Percentiles rank a stretch among this genome's conserved stretches.
Conservation (phyloP, 352 stramenopile species). For the Pythium oligandrum region DNA sequence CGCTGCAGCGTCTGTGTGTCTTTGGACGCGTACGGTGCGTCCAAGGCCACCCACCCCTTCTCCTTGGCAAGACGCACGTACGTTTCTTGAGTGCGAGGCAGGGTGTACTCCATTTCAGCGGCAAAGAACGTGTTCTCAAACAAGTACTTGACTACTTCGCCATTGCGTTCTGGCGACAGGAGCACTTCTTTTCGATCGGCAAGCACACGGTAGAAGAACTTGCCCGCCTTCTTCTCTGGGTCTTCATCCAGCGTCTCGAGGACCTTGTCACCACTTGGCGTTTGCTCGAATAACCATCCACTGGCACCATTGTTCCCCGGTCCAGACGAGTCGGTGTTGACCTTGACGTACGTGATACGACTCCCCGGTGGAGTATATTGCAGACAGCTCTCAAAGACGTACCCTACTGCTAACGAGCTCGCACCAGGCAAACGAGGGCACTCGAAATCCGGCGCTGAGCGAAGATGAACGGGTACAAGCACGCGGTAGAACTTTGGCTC, state of each 20-base stretch:
- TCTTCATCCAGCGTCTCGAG: slow-evolving; percentile 69
- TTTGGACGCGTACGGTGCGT: slow-evolving; percentile 18
- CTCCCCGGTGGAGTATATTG: slow-evolving; percentile 76
- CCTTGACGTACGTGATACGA: slow-evolving; percentile 77
- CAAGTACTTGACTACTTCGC: slow-evolving; percentile 57
- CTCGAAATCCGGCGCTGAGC: slow-evolving; percentile 72
- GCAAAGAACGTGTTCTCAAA: slow-evolving; percentile 68
- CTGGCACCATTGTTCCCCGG: slow-evolving; percentile 32
- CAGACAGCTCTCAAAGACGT: slow-evolving; percentile 74
- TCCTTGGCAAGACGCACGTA: slow-evolving; percentile 74
- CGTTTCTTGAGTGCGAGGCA: slow-evolving; percentile 63
- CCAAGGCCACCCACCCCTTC: slow-evolving; percentile 71
- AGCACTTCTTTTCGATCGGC: slow-evolving; percentile 68
- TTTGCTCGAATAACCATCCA: slow-evolving; percentile 69
- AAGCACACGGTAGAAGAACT: slow-evolving; percentile 78
- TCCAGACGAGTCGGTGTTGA: slow-evolving; percentile 44
- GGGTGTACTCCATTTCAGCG: slow-evolving; percentile 78
- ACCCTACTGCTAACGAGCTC: slow-evolving; percentile 51
- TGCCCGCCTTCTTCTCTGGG: slow-evolving; percentile 73
- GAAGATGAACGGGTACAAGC: slow-evolving; percentile 56
- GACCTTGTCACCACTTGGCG: slow-evolving; percentile 56
- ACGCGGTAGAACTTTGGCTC: slow-evolving; percentile 76
- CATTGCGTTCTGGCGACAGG: slow-evolving; percentile 62
- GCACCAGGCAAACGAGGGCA: slow-evolving; percentile 65
- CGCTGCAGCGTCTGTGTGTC: slow-evolving; percentile 38